These are phyloP conservation scores for Capsicum pubescens DNA, from an alignment of 257 asterid genomes.

Conservation along the genomic window DNA sequence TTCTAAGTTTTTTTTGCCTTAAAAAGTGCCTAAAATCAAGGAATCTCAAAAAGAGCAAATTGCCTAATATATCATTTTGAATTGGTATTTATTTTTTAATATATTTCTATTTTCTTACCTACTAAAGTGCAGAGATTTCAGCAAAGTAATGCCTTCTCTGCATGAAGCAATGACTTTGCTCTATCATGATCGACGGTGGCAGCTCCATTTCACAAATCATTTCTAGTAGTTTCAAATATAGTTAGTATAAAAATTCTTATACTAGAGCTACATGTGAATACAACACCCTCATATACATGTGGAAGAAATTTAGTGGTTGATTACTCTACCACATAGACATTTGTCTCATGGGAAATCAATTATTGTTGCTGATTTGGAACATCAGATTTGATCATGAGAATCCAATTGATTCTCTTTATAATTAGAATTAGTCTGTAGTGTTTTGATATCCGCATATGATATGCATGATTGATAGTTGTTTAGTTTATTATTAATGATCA, in stretches of 20 bases:
- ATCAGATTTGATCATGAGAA: constrained; percentile 29
- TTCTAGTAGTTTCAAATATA: not conserved
- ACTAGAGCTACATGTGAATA: constrained; percentile 40
- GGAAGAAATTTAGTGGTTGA: constrained; percentile 30
- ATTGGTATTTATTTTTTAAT: too few species aligned
- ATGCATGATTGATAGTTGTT: not conserved
- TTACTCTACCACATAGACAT: not conserved
- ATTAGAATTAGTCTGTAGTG: not conserved
- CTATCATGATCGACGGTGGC: too few species aligned
- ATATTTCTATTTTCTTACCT: too few species aligned
- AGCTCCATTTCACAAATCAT: not conserved
- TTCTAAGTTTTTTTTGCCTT: too few species aligned
- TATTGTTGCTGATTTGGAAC: not conserved
- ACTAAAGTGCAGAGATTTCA: too few species aligned
- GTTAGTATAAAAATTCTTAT: not conserved
- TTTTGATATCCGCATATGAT: not conserved
- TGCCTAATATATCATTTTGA: too few species aligned
- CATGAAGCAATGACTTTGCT: too few species aligned
- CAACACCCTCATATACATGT: constrained; percentile 4
- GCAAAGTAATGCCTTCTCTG: too few species aligned
- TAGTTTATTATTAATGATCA: not conserved
- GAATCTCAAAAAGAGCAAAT: too few species aligned
- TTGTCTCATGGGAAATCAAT: constrained; percentile 32
- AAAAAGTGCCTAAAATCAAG: too few species aligned
- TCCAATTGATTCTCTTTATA: constrained; percentile 16